A percentile compares a stretch with the other conserved stretches of the same genome.
Conservation (phyloP, 257 asterid genomes). For the Leptodermis oblonga region DNA sequence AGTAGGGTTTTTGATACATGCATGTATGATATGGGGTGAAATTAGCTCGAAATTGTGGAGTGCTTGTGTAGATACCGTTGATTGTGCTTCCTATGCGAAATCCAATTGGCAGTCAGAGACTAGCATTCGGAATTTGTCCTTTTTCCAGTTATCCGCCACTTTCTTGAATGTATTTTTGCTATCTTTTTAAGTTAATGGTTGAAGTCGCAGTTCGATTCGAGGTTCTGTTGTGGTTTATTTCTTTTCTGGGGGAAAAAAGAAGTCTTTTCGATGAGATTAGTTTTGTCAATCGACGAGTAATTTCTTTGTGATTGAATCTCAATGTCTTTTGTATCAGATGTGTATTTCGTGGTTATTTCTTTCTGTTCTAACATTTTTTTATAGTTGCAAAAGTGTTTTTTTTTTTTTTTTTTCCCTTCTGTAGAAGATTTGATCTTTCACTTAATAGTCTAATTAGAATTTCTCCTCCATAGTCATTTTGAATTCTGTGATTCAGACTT, state of each 20-base stretch:
- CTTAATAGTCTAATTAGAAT: not conserved
- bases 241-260: not conserved
- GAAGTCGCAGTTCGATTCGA: not conserved
- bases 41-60: not conserved
- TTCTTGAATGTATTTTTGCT: not conserved
- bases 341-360: not conserved
- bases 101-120: not conserved
- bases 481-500: not conserved
- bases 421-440: not conserved
- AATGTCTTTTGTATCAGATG: not conserved
- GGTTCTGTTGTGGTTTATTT: not conserved
- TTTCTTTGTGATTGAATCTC: slow-evolving; percentile 6
- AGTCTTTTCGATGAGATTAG: not conserved
- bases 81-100: not conserved
- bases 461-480: not conserved
- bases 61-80: slow-evolving; percentile 2
- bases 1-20: not conserved
- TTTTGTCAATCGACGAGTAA: not conserved
- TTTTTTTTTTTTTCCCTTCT: no score
- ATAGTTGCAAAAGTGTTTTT: not conserved
- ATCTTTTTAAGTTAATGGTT: not conserved
- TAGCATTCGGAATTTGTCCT: not conserved
- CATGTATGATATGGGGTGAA: not conserved
- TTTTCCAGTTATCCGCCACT: no score
- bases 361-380: no score